A percentile compares a stretch with the other conserved stretches of the same genome.
These are phyloP conservation scores for Capniomyces stellatus DNA, from an alignment of 371 early-diverging fungal genomes.

Conservation along the genomic window DNA sequence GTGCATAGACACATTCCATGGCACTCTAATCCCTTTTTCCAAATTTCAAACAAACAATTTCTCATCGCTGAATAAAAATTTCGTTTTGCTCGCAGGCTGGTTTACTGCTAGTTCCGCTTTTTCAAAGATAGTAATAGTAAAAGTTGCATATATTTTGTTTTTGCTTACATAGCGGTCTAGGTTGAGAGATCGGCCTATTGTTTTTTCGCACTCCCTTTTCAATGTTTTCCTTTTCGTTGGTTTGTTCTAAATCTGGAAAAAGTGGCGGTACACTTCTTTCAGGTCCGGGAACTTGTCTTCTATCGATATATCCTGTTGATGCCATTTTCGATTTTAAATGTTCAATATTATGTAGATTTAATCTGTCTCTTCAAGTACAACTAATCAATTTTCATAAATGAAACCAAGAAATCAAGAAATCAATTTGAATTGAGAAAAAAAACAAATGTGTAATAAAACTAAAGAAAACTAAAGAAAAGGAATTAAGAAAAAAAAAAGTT, in stretches of 20 bases:
- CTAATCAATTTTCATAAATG: no score
- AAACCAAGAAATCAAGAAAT: no score
- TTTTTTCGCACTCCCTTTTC: slow-evolving; percentile 18
- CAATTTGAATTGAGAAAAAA: no score
- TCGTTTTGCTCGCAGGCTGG: not conserved
- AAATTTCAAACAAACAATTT: no score
- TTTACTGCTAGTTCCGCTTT: not conserved
- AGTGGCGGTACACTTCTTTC: slow-evolving; percentile 50
- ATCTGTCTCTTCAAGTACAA: no score
- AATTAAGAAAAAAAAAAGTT: no score
- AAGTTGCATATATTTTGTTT: slow-evolving; percentile 37
- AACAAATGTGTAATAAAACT: no score
- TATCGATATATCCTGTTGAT: slow-evolving; percentile 23
- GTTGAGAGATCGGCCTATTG: slow-evolving; percentile 8
- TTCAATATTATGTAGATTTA: no score
- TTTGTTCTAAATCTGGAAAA: not conserved
- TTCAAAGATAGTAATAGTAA: slow-evolving; percentile 25
- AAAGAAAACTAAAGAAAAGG: no score
- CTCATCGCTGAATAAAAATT: not conserved
- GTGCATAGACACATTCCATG: no score
- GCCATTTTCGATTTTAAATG: no score
- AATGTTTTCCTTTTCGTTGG: not conserved
- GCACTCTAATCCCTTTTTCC: no score
- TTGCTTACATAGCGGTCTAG: slow-evolving; percentile 19
- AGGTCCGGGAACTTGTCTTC: slow-evolving; percentile 58